phyloP scores from a whole-genome alignment of 2,329 filamentous ascomycete genomes.

The Aspergillus caelatus region DNA sequence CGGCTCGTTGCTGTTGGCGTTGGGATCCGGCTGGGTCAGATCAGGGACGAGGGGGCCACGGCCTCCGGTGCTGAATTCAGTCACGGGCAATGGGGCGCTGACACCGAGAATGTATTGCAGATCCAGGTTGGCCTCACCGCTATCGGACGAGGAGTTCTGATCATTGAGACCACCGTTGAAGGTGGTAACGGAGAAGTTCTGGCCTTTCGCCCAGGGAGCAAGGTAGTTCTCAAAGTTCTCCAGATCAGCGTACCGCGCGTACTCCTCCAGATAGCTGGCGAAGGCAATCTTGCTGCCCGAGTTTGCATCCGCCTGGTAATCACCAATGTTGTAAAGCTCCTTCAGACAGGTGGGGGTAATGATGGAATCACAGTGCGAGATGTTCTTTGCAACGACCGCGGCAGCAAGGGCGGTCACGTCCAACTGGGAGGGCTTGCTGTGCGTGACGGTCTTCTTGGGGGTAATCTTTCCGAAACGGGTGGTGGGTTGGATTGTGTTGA shows the following conservation, averaged over 20 bases:
- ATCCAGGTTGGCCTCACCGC: constrained; percentile 55
- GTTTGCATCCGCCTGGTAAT: constrained; percentile 40
- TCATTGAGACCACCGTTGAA: constrained; percentile 46
- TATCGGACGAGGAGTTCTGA: constrained; percentile 40
- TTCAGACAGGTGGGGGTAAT: constrained; percentile 53
- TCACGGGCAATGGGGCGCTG: constrained; percentile 47
- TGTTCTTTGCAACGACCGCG: constrained; percentile 16
- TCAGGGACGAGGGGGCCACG: constrained; percentile 51
- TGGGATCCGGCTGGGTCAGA: constrained; percentile 47
- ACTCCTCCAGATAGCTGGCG: constrained; percentile 52
- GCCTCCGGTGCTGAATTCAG: constrained; percentile 53
- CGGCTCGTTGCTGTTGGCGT: constrained; percentile 52
- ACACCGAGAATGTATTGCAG: constrained; percentile 53
- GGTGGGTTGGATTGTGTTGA: constrained; percentile 47
- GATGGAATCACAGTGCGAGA: constrained; percentile 44
- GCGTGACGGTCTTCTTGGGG: constrained; percentile 30
- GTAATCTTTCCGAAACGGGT: constrained; percentile 44
- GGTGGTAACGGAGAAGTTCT: constrained; percentile 48
- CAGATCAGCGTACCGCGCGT: constrained; percentile 52
- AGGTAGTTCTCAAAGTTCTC: constrained; percentile 42
- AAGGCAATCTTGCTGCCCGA: constrained; percentile 48
- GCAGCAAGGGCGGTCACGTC: constrained; percentile 26
- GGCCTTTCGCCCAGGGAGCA: constrained; percentile 44
- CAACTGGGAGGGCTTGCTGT: constrained; percentile 22
- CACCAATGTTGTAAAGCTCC: constrained; percentile 50